phyloP scores from a whole-genome alignment of 306 rosid species.

The Oxytropis ochrocephala region DNA sequence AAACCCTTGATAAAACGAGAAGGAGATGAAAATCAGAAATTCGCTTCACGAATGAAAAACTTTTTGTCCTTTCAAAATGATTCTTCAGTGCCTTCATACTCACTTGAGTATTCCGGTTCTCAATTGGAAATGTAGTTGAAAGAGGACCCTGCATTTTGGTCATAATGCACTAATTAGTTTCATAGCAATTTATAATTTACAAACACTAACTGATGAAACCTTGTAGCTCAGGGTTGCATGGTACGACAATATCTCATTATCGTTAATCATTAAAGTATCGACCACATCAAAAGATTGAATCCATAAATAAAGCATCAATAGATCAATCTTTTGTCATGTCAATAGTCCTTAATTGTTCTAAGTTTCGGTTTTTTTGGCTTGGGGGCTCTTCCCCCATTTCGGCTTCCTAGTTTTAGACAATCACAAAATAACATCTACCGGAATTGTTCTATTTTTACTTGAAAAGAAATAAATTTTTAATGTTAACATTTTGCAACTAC shows the following conservation, averaged over 20 bases:
- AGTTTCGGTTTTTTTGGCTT: neutral
- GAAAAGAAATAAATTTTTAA: too few species aligned
- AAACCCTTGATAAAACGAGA: slow-evolving; percentile 54
- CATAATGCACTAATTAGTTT: slow-evolving; percentile 1
- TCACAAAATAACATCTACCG: neutral
- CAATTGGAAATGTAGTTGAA: slow-evolving; percentile 64
- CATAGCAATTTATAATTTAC: neutral
- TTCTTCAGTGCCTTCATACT: slow-evolving; percentile 60
- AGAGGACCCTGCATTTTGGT: slow-evolving; percentile 75
- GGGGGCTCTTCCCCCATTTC: neutral
- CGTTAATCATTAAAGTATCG: neutral
- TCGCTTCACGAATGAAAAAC: slow-evolving; percentile 70
- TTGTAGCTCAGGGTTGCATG: neutral
- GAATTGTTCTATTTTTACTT: neutral
- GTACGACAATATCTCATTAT: neutral
- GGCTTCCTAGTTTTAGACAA: neutral
- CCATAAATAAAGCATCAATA: neutral
- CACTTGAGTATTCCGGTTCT: slow-evolving; percentile 58
- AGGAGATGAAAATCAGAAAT: slow-evolving; percentile 90
- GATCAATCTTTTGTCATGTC: neutral
- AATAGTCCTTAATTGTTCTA: neutral
- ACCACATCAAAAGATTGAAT: neutral
- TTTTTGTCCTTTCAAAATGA: slow-evolving; percentile 74
- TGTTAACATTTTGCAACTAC: neutral
- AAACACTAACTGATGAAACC: neutral